A percentile compares a stretch with the other conserved stretches of the same genome.
Evolutionary conservation across 2,329 filamentous ascomycete genomes (phyloP).

Genomic region (Cercospora nicotianae): DNA sequence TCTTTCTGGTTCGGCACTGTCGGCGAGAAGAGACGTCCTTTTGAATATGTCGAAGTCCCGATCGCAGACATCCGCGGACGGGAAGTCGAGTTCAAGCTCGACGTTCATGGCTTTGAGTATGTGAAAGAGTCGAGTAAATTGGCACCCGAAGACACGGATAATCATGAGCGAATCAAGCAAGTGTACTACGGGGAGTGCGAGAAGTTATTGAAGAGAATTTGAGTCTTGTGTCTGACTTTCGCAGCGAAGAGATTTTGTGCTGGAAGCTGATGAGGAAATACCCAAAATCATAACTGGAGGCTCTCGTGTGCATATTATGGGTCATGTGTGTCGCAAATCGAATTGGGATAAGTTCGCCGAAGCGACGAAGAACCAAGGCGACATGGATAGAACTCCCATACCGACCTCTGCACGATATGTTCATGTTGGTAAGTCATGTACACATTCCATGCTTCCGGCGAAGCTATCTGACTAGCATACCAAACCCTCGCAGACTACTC

Average conservation of each 20-base stretch:
- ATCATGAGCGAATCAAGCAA: constrained; percentile 9
- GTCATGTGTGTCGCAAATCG: constrained; percentile 11
- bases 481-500: constrained; percentile 10
- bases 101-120: constrained; percentile 32
- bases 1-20: constrained; percentile 15
- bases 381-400: constrained; percentile 10
- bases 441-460: neutral
- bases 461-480: neutral
- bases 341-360: constrained; percentile 12
- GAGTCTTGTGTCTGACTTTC: neutral
- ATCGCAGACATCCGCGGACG: constrained; percentile 45
- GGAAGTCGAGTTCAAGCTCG: constrained; percentile 15
- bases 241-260: neutral
- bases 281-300: constrained; percentile 2
- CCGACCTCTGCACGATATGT: constrained; percentile 12
- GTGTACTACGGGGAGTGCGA: constrained; percentile 15
- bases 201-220: constrained; percentile 15
- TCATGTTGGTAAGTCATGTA: constrained; percentile 5
- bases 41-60: constrained; percentile 37
- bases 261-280: neutral
- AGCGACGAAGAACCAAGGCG: constrained; percentile 1
- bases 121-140: neutral
- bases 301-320: constrained; percentile 11
- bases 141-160: constrained; percentile 2
- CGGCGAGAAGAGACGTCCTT: constrained; percentile 17